Evolutionary conservation across 805 yeast species (phyloP).

Genomic region (Candida patagonica): DNA sequence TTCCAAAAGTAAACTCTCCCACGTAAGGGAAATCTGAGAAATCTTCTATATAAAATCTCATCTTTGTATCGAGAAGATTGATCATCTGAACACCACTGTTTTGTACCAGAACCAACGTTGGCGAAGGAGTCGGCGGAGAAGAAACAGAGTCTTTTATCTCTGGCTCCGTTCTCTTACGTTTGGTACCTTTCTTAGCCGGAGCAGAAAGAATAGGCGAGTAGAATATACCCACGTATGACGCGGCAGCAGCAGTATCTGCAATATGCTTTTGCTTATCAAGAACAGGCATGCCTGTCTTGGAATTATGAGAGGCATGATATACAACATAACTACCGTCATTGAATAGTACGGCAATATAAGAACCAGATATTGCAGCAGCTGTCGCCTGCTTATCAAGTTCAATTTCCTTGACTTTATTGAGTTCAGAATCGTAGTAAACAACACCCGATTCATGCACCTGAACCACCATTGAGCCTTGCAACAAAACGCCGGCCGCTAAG

Average conservation of each 20-base stretch:
- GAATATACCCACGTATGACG: conserved; percentile 1
- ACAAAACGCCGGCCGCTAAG: conserved; percentile 54
- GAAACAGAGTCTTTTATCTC: background rate
- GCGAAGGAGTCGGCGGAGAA: background rate
- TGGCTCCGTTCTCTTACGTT: conserved; percentile 1
- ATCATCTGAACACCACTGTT: background rate
- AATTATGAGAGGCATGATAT: conserved; percentile 2
- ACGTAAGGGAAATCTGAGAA: background rate
- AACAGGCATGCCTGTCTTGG: conserved; percentile 2
- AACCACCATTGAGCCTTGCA: conserved; percentile 47
- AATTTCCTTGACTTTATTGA: conserved; percentile 6
- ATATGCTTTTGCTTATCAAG: conserved; percentile 5
- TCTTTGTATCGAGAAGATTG: background rate
- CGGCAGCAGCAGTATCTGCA: conserved; percentile 1
- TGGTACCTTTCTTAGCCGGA: conserved; percentile 2
- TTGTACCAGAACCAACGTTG: background rate
- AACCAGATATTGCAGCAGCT: conserved; percentile 21
- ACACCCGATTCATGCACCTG: conserved; percentile 67
- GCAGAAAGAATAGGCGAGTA: conserved; percentile 1
- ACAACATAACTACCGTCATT: conserved; percentile 18
- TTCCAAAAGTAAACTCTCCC: background rate
- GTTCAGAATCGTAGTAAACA: conserved; percentile 36
- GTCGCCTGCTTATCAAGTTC: conserved; percentile 9
- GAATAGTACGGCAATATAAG: conserved; percentile 17
- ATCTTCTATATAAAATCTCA: background rate